These are phyloP conservation scores for Hanseniaspora vineae DNA, from an alignment of 805 yeast species.

Conservation along the genomic window DNA sequence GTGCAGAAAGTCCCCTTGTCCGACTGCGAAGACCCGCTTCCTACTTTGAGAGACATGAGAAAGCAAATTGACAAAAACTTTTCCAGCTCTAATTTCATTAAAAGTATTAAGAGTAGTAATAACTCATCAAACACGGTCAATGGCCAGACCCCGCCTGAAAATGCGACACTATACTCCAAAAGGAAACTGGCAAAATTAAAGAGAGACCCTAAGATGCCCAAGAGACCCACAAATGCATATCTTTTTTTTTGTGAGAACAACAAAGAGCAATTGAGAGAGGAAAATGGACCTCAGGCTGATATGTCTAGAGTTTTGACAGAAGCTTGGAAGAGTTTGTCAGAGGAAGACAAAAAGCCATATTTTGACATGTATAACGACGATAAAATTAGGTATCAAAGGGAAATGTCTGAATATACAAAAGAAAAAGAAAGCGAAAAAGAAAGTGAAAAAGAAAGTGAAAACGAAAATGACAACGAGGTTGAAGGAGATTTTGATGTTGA, in stretches of 20 bases:
- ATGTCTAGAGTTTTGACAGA: conserved; percentile 70
- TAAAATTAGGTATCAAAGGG: conserved; percentile 57
- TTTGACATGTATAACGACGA: conserved; percentile 69
- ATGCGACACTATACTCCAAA: conserved; percentile 13
- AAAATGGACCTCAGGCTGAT: conserved; percentile 45
- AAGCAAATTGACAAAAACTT: conserved; percentile 10
- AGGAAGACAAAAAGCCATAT: conserved; percentile 59
- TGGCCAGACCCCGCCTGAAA: conserved; percentile 11
- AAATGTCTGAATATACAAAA: conserved; percentile 43
- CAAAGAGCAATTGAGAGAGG: conserved; percentile 55
- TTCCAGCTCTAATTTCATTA: background rate
- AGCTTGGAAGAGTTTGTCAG: conserved; percentile 67
- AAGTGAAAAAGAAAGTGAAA: conserved; percentile 1
- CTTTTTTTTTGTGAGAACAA: conserved; percentile 77
- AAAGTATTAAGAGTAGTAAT: conserved; percentile 1
- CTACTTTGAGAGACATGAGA: conserved; percentile 18
- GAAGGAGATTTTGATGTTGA: conserved; percentile 11
- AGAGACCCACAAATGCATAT: conserved; percentile 84
- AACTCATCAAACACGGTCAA: conserved; percentile 7
- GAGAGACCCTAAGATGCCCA: conserved; percentile 79
- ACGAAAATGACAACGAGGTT: conserved; percentile 9
- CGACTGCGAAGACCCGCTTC: conserved; percentile 19
- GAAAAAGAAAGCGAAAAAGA: conserved; percentile 7
- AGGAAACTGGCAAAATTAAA: conserved; percentile 16
- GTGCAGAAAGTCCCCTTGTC: conserved; percentile 25